Evolutionary conservation across 2,329 filamentous ascomycete species (phyloP).

Genomic region (Pyrenophora graminea): DNA sequence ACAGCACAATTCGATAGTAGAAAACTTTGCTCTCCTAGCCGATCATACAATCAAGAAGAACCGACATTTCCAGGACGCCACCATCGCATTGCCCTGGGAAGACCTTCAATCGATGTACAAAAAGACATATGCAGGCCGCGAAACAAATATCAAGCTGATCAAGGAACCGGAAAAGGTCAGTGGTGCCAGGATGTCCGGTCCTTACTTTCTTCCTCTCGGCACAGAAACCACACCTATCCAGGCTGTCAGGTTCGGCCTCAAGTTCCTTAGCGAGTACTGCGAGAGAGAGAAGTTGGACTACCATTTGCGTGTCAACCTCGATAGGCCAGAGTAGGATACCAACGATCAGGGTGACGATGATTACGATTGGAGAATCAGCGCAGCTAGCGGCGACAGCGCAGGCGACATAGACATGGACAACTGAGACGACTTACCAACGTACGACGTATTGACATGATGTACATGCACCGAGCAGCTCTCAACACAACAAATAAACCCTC

Average conservation of each 20-base stretch:
- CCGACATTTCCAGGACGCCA: slow-evolving; percentile 35
- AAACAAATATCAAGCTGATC: slow-evolving; percentile 22
- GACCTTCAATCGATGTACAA: slow-evolving; percentile 45
- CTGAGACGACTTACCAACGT: background rate
- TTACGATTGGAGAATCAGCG: too few relatives aligned
- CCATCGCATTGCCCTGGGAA: slow-evolving; percentile 38
- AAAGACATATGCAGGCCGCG: slow-evolving; percentile 43
- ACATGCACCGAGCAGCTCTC: too few relatives aligned
- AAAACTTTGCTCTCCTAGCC: slow-evolving; percentile 35
- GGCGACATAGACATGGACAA: background rate
- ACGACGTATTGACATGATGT: too few relatives aligned
- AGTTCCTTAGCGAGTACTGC: slow-evolving; percentile 51
- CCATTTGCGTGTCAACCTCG: slow-evolving; percentile 32
- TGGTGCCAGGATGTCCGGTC: slow-evolving; percentile 40
- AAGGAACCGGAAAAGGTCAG: slow-evolving; percentile 42
- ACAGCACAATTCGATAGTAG: slow-evolving; percentile 24
- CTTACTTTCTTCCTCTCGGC: slow-evolving; percentile 49
- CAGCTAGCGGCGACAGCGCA: too few relatives aligned
- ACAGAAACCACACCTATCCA: slow-evolving; percentile 49
- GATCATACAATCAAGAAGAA: slow-evolving; percentile 35
- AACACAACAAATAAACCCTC: too few relatives aligned
- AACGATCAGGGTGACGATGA: background rate
- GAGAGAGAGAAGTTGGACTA: slow-evolving; percentile 39
- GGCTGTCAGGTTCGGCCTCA: slow-evolving; percentile 50
- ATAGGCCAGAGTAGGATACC: slow-evolving; percentile 20